phyloP scores from a whole-genome alignment of 371 early-diverging fungal species.

The Saksenaea vasiformis region DNA sequence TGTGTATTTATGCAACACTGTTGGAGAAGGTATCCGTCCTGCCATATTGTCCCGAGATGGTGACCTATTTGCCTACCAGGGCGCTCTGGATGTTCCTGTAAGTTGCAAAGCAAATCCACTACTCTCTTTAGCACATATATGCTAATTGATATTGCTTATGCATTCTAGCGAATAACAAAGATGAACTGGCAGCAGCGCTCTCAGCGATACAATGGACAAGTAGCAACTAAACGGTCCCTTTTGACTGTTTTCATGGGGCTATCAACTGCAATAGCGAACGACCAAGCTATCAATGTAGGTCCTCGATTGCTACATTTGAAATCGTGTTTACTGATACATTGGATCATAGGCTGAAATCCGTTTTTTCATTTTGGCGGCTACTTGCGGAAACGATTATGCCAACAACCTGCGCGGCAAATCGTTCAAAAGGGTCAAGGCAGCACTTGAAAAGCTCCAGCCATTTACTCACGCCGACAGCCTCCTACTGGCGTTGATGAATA shows the following conservation, averaged over 20 bases:
- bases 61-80: constrained; percentile 10
- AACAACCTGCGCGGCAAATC: no score
- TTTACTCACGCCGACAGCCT: not conserved
- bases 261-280: no score
- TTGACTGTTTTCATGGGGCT: not conserved
- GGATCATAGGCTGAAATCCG: constrained; percentile 3
- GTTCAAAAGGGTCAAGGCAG: not conserved
- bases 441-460: not conserved
- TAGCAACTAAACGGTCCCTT: not conserved
- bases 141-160: no score
- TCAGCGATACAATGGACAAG: not conserved
- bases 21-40: not conserved
- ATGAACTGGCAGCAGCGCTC: no score
- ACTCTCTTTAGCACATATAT: no score
- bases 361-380: constrained; percentile 8
- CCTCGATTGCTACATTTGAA: not conserved
- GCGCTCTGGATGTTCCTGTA: no score
- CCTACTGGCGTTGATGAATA: no score
- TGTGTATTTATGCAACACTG: no score
- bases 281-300: no score
- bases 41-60: constrained; percentile 13
- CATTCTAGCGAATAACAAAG: no score
- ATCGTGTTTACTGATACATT: not conserved
- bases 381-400: no score
- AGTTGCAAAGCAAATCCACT: no score